Conservation (phyloP, 1,139 yeast genomes). For the Debaryomycetaceae sp. region DNA sequence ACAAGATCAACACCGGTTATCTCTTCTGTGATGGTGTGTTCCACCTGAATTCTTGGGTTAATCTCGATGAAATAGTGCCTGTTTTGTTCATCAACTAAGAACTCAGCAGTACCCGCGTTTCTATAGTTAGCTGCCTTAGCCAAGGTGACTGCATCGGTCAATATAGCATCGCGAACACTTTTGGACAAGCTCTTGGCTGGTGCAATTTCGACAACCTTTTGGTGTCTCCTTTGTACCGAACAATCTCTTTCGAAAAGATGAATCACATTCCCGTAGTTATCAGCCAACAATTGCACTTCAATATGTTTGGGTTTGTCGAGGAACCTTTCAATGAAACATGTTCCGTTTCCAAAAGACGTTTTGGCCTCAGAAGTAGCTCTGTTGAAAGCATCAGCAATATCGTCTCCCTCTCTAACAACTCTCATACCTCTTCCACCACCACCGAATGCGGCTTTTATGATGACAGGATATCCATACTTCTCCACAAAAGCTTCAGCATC, state of each 20-base stretch:
- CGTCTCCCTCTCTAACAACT: conserved; percentile 96
- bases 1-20: conserved; percentile 97
- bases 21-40: conserved; percentile 98
- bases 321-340: conserved; percentile 95
- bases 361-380: conserved; percentile 95
- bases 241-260: conserved; percentile 98
- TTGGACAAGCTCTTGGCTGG: conserved; percentile 93
- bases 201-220: conserved; percentile 97
- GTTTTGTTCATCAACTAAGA: conserved; percentile 88
- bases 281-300: conserved; percentile 95
- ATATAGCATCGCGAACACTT: conserved; percentile 82
- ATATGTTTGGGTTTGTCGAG: conserved; percentile 95
- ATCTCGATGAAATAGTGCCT: conserved; percentile 98
- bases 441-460: conserved; percentile 98
- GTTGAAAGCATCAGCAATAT: conserved; percentile 83
- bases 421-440: conserved; percentile 99
- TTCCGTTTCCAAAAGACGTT: conserved; percentile 95
- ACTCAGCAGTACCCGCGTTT: conserved; percentile 99
- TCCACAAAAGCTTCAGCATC: conserved; percentile 80
- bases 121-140: conserved; percentile 87
- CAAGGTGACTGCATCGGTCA: conserved; percentile 89
- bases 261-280: conserved; percentile 88
- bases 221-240: conserved; percentile 98
- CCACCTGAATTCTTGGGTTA: conserved; percentile 98
- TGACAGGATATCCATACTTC: conserved; percentile 89